Percentiles rank a stretch among this genome's conserved stretches.
phyloP scores from a whole-genome alignment of 768 basidiomycete genomes.

The Pleurotus tuber-regium region DNA sequence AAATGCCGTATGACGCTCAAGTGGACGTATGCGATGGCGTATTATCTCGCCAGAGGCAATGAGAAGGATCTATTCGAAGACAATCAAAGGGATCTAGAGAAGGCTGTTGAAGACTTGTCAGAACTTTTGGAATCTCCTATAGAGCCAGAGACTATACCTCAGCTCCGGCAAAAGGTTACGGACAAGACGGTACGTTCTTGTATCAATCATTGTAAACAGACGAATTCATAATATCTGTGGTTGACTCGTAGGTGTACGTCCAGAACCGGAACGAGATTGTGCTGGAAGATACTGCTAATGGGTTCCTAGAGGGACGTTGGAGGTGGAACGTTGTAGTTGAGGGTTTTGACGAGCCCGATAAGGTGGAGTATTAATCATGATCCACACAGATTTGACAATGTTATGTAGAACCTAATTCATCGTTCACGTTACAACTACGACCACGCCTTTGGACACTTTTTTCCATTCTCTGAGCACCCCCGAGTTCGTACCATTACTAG shows the following conservation, averaged over 20 bases:
- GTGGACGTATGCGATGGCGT: constrained; percentile 99
- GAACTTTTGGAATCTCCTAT: constrained; percentile 92
- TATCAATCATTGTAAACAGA: neutral
- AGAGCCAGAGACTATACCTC: constrained; percentile 78
- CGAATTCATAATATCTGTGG: neutral
- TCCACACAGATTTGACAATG: too few relatives aligned
- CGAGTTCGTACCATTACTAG: too few relatives aligned
- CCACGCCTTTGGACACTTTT: too few relatives aligned
- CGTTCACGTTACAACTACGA: too few relatives aligned
- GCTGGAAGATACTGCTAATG: constrained; percentile 89
- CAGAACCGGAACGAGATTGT: constrained; percentile 95
- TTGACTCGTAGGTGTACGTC: constrained; percentile 73
- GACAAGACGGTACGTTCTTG: constrained; percentile 78
- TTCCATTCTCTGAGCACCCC: too few relatives aligned
- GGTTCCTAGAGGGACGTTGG: constrained; percentile 86
- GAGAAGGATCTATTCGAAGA: constrained; percentile 96
- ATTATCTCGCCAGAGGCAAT: constrained; percentile 88
- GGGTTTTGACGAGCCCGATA: constrained; percentile 60
- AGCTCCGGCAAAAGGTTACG: constrained; percentile 87
- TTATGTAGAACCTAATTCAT: too few relatives aligned
- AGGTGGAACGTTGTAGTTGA: constrained; percentile 73
- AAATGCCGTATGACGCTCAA: constrained; percentile 94
- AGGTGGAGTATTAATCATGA: constrained; percentile 17
- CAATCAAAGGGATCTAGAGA: constrained; percentile 96
- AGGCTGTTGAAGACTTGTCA: constrained; percentile 92